Percentiles rank a stretch among this genome's conserved stretches.
These are phyloP conservation scores for Agrocybe chaxingu DNA, from an alignment of 768 basidiomycete genomes.

Conservation along the genomic window DNA sequence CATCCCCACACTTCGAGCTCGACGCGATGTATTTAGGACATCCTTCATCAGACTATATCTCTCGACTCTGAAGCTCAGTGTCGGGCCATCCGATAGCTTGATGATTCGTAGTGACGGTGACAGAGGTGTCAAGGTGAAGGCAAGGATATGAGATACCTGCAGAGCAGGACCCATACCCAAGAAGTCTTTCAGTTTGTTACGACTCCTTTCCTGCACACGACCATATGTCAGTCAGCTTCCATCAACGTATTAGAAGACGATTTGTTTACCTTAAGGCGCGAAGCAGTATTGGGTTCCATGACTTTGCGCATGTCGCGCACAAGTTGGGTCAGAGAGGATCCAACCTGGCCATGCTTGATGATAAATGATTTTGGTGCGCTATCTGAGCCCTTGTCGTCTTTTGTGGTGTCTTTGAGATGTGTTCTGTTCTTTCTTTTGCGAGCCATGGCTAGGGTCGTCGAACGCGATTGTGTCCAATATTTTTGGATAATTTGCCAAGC, in stretches of 20 bases:
- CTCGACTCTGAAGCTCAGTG: constrained; percentile 89
- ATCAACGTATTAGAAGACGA: background rate
- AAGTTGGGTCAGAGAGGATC: constrained; percentile 80
- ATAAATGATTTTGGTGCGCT: constrained; percentile 87
- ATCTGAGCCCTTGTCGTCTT: constrained; percentile 25
- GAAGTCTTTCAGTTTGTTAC: constrained; percentile 93
- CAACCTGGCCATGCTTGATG: constrained; percentile 94
- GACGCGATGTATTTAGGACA: constrained; percentile 59
- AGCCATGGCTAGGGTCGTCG: constrained; percentile 44
- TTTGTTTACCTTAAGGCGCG: constrained; percentile 71
- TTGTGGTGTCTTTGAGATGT: constrained; percentile 62
- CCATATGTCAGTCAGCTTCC: background rate
- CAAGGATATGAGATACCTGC: constrained; percentile 88
- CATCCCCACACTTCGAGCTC: constrained; percentile 73
- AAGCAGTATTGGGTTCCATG: constrained; percentile 98
- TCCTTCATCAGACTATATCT: constrained; percentile 92
- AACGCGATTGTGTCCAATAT: constrained; percentile 2
- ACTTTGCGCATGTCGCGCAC: constrained; percentile 92
- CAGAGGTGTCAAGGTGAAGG: constrained; percentile 83
- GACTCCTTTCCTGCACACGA: constrained; percentile 71
- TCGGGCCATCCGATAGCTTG: constrained; percentile 86
- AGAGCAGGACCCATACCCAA: constrained; percentile 88
- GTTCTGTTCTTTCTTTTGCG: constrained; percentile 78
- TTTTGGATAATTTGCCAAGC: constrained; percentile 5
- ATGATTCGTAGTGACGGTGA: constrained; percentile 86